These are phyloP conservation scores for Penicilliopsis zonata DNA, from an alignment of 495 filamentous ascomycete species.

Conservation along the genomic window DNA sequence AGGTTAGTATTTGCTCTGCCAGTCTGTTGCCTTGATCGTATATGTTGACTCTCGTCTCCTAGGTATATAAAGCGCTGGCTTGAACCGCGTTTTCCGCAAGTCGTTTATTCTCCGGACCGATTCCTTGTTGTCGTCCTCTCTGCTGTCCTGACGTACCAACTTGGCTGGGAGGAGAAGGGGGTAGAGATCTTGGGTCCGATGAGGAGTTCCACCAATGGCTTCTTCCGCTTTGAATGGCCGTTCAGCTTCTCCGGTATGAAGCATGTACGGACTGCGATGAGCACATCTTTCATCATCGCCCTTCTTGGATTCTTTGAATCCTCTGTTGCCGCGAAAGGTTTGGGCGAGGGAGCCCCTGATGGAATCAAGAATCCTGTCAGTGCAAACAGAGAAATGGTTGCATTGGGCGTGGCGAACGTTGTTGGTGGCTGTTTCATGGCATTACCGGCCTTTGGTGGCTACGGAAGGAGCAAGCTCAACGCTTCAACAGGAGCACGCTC, in stretches of 20 bases:
- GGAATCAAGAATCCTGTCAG: constrained; percentile 69
- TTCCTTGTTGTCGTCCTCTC: constrained; percentile 84
- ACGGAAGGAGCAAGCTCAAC: constrained; percentile 93
- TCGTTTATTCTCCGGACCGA: constrained; percentile 87
- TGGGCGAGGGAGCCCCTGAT: constrained; percentile 49
- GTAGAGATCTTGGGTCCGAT: constrained; percentile 76
- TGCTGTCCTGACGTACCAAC: constrained; percentile 64
- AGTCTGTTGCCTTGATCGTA: constrained; percentile 2
- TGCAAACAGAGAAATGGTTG: constrained; percentile 88
- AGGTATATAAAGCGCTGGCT: constrained; percentile 73
- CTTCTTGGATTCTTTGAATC: constrained; percentile 97
- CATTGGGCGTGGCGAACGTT: constrained; percentile 81
- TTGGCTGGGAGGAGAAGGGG: constrained; percentile 70
- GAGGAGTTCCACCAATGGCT: constrained; percentile 41
- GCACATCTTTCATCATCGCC: constrained; percentile 87
- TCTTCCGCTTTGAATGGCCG: constrained; percentile 78
- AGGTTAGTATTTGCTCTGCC: constrained; percentile 33
- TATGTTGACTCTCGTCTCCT: constrained; percentile 7
- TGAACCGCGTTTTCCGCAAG: constrained; percentile 65
- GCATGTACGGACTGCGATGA: constrained; percentile 75
- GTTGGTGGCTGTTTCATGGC: constrained; percentile 84
- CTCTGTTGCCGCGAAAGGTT: constrained; percentile 88
- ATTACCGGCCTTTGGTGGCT: constrained; percentile 90
- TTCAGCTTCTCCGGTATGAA: constrained; percentile 63
- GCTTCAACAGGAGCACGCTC: constrained; percentile 81